Base-by-base conservation (phyloP, 1,139 yeast species). In the Kurtzmaniella quercitrusa region DNA sequence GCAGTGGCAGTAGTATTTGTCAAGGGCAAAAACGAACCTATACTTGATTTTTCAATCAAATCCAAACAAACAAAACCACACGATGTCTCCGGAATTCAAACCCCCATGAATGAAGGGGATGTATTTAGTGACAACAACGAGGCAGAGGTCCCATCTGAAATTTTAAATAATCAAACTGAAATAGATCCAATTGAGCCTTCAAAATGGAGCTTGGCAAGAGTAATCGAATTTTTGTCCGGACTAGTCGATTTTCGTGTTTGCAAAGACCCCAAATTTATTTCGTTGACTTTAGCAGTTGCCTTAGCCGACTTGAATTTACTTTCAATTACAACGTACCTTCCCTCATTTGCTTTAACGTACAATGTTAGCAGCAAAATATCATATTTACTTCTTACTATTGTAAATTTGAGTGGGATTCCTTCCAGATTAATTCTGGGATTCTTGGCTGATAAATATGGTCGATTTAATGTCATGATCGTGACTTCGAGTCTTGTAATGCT, bases 381-480 rank as follows among this genome's bases (percentile, higher is more conserved):
- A 1, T 76, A 73, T 48, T 51, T 70, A 36, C 55, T 76, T 32
- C 66, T 75, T 26, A 73, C 80, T 0, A 57, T 74, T 33, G 61
- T 74, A 17, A 76, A 74, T 50, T 68, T 66, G 0, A 65, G 71
- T 38, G 78, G 81, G 2, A 64, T 76, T 12, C 65, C 77, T 4
- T 72, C 80, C 1, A 58, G 84, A 39, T 58, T 68, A 5, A 45
- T 68, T 7, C 70, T 77, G 9, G 84, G 84, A 3, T 51, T 63
- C 33, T 41, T 74, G 32, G 78, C 81, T 1, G 82, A 78, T 49
- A 54, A 50, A 19, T 66, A 66, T 42, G 83, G 83, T 0, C 56
- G 78, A 32, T 78, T 75, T 55, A 80, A 80, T 50, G 70, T 76
- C 30, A 72, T 78, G 76, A 60, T 71, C 19, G 49, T 60, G 5